Conservation (phyloP, 2,329 filamentous ascomycete genomes). For the Ophiocordyceps camponoti-saundersi region DNA sequence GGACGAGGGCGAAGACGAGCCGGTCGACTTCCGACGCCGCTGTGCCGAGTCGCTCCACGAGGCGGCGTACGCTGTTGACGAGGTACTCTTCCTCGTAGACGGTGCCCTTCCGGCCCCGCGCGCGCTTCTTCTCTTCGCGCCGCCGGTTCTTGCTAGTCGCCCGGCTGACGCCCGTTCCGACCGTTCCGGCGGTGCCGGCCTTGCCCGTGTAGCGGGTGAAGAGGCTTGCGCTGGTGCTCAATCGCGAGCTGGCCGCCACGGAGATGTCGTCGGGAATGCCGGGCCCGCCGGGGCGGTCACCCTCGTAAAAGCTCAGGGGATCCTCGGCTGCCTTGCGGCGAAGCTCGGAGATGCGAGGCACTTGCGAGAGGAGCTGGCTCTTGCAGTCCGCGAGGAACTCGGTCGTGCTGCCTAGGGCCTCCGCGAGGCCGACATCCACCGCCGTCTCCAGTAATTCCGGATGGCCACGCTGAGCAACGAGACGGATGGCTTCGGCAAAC, state of each 20-base stretch:
- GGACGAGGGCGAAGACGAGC: constrained; percentile 60
- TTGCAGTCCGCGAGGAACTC: constrained; percentile 92
- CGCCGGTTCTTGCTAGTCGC: constrained; percentile 77
- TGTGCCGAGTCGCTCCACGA: constrained; percentile 67
- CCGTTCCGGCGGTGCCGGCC: constrained; percentile 46
- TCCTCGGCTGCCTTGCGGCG: constrained; percentile 67
- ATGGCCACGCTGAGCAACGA: constrained; percentile 44
- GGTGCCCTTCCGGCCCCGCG: constrained; percentile 85
- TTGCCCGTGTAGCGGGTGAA: constrained; percentile 83
- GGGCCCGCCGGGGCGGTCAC: constrained; percentile 43
- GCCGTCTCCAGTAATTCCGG: constrained; percentile 46
- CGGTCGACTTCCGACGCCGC: constrained; percentile 55
- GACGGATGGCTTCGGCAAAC: constrained; percentile 77
- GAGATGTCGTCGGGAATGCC: constrained; percentile 88
- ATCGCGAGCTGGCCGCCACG: constrained; percentile 63
- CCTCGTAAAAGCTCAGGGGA: constrained; percentile 78
- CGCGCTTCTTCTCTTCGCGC: constrained; percentile 87
- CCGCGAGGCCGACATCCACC: constrained; percentile 64
- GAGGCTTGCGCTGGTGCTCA: constrained; percentile 69
- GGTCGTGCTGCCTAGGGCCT: constrained; percentile 66
- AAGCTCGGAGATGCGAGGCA: constrained; percentile 72
- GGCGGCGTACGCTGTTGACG: constrained; percentile 66
- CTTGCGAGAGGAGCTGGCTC: constrained; percentile 64
- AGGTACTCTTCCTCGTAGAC: constrained; percentile 98
- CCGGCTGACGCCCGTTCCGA: constrained; percentile 55